These are phyloP conservation scores for Piper betle DNA, from an alignment of 164 flowering plant species.

Conservation along the genomic window DNA sequence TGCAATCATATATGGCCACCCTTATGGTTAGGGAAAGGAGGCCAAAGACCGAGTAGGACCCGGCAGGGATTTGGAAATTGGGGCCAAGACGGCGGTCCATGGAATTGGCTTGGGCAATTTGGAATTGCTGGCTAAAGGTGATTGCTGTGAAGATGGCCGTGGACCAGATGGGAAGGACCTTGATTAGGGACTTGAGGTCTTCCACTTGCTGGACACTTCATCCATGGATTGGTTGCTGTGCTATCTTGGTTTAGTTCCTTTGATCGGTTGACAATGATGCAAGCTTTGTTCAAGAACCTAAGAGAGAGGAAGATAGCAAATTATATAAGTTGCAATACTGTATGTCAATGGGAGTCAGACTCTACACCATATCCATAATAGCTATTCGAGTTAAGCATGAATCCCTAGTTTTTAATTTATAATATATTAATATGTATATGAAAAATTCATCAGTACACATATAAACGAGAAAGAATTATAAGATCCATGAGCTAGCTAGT, in stretches of 20 bases:
- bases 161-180: conserved; percentile 39
- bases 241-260: conserved; percentile 27
- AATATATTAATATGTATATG: too few relatives aligned
- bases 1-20: conserved; percentile 38
- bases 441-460: too few relatives aligned
- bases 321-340: too few relatives aligned
- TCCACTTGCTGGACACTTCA: conserved; percentile 43
- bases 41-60: conserved; percentile 25
- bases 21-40: conserved; percentile 21
- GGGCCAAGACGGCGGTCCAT: conserved; percentile 44
- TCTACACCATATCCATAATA: too few relatives aligned
- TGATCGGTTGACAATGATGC: conserved; percentile 15
- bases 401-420: too few relatives aligned
- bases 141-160: conserved; percentile 23
- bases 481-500: too few relatives aligned
- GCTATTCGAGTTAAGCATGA: too few relatives aligned
- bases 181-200: conserved; percentile 27
- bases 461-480: too few relatives aligned
- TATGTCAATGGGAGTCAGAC: too few relatives aligned
- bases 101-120: conserved; percentile 26
- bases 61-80: conserved; percentile 42
- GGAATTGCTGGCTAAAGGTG: conserved; percentile 15
- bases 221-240: conserved; percentile 26
- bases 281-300: conserved; percentile 38
- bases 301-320: too few relatives aligned